Base-by-base conservation (phyloP, 495 filamentous ascomycete species). In the Thermothielavioides terrestris region DNA sequence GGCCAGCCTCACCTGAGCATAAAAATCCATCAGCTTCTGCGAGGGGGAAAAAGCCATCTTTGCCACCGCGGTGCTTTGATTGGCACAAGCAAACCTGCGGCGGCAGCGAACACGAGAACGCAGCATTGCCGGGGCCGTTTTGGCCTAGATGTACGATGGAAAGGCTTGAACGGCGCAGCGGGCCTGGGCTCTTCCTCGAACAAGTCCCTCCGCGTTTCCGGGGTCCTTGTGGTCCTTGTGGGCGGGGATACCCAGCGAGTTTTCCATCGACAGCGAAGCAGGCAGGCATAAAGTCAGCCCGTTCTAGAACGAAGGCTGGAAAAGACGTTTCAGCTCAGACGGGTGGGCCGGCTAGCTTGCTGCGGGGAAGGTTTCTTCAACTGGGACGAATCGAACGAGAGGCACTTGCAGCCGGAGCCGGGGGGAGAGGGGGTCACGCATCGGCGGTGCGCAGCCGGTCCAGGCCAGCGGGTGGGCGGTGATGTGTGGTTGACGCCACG, bases 1-100 rank as follows among this genome's bases (percentile, higher is more conserved):
- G 35, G n/a, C 34, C 45, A 47, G 45, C 45, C 45, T 47, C 44
- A 21, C 32, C 36, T 27, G 45, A 28, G 34, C 45, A 17, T 41
- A 25, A 1, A 15, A 9, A 5, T 30, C 27, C 11, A 5, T 11
- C 27, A 6, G 6, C 11, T 15, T 20, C 8, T 31, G 18, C 45
- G 23, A 39, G 25, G 46, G 40, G 25, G 35, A 27, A n/a, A 47
- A 20, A 38, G n/a, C n/a, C n/a, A n/a, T 27, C 44, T 34, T 47
- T 37, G 32, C 23, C 44, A 28, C 22, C 11, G 11, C 42, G 27
- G 23, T 32, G 10, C 28, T 44, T 20, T 4, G 17, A 10, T 20
- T 8, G 17, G n/a, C 36, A 17, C n/a, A 14, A n/a, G 23, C 21
- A 38, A 14, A 23, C 22, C 22, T 28, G 32, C 34, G 22, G 34